These are phyloP conservation scores for Rubia peregrina DNA, from an alignment of 305 asterid species.

Conservation along the genomic window DNA sequence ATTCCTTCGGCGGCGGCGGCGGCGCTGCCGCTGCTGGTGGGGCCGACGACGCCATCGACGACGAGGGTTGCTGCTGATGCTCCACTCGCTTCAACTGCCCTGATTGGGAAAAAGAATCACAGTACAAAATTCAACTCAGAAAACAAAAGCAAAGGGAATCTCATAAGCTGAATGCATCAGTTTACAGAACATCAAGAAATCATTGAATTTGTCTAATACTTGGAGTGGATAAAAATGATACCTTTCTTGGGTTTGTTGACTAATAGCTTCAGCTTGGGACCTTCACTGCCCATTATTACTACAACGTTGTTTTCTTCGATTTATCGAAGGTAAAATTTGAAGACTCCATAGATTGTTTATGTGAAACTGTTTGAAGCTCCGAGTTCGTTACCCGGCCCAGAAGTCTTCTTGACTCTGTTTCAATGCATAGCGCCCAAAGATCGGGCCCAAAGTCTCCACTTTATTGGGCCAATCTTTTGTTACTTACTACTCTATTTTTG, in stretches of 20 bases:
- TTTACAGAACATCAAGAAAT: background rate
- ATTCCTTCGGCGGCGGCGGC: constrained; percentile 44
- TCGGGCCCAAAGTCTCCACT: background rate
- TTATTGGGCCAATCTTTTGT: background rate
- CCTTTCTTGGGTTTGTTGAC: constrained; percentile 56
- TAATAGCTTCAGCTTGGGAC: constrained; percentile 52
- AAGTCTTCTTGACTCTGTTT: background rate
- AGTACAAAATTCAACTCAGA: background rate
- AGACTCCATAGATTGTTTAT: too few relatives aligned
- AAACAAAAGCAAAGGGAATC: background rate
- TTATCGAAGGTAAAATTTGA: background rate
- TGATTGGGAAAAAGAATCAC: constrained; percentile 10
- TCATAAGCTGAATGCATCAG: background rate
- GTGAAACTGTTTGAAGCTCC: background rate
- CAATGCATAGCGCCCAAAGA: background rate
- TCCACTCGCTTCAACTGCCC: constrained; percentile 44
- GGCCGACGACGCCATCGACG: constrained; percentile 35
- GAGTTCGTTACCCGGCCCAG: background rate
- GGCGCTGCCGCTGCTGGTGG: constrained; percentile 29
- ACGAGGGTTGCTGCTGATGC: constrained; percentile 16
- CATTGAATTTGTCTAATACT: background rate
- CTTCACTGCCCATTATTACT: constrained; percentile 32
- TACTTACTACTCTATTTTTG: too few relatives aligned
- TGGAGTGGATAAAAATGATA: background rate
- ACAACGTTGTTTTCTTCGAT: background rate